Percentiles rank a stretch among this genome's conserved stretches.
Conservation (phyloP, 139 green algal genomes). For the Picochlorum sp. region DNA sequence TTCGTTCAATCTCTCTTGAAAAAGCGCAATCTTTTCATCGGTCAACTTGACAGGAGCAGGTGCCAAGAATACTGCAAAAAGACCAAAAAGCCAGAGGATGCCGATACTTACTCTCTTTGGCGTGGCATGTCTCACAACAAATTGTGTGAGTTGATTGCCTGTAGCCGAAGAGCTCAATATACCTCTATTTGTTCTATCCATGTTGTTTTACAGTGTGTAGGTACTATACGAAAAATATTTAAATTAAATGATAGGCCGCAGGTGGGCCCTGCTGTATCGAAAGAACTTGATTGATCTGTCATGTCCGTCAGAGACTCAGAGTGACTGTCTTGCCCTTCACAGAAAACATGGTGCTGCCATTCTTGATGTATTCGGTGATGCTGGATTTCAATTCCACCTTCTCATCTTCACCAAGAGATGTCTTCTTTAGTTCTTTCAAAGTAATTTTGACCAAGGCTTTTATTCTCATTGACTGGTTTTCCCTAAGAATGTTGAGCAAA, state of each 20-base stretch:
- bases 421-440: not conserved
- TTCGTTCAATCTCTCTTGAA: constrained; percentile 7
- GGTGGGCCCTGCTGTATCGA: too few species aligned
- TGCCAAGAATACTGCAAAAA: constrained; percentile 33
- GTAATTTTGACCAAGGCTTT: not conserved
- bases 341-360: not conserved
- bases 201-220: too few species aligned
- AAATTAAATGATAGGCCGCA: too few species aligned
- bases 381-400: too few species aligned
- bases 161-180: too few species aligned
- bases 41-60: constrained; percentile 26
- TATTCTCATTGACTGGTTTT: not conserved
- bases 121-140: not conserved
- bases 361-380: too few species aligned
- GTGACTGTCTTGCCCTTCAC: not conserved
- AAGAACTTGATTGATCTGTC: too few species aligned
- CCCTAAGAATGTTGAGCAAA: too few species aligned
- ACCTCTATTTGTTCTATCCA: too few species aligned
- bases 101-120: not conserved
- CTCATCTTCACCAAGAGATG: too few species aligned
- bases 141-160: not conserved
- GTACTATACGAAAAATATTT: too few species aligned
- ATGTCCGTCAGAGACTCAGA: too few species aligned
- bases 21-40: constrained; percentile 16
- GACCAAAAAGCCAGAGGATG: constrained; percentile 27